Base-by-base conservation (phyloP, 2,329 filamentous ascomycete genomes). In the Fusarium mundagurra region DNA sequence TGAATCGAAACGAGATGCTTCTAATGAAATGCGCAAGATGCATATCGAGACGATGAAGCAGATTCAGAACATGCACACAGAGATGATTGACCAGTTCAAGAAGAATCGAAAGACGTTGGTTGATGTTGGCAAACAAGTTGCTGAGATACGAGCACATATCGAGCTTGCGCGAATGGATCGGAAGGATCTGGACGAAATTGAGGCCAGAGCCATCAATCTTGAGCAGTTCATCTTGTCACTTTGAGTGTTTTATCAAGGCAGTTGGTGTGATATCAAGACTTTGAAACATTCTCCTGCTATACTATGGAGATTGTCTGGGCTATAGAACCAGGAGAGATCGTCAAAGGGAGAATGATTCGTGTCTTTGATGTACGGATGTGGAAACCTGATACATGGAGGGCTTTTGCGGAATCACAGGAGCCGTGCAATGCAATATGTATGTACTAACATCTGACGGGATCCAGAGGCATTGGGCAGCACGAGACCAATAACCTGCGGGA, bases 191-290 rank as follows among this genome's bases (percentile, higher is more conserved):
- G 33, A 63, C 22, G 39, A 54, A 29, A 11, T 63, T 36, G 33
- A 51, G 39, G 38, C 38, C 18, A 53, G 14, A 20, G 24, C 24
- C 33, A 29, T 38, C 39, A 65, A 53, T 8, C 39, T 53, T 22
- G 58, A 65, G n/a, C 27, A 63, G 45, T 45, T 38, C n/a, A 63
- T 45, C 31, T n/a, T 36, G 47, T 53, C 58, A 17, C 63, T 53
- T 20, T 65, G 34, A 65, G 33, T 4, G 27, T n/a, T 38, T 20
- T 24, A 12, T 33, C 5, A 7, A 13, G 5, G 8, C 20, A 16
- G 14, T 33, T n/a, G 33, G 17, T 29, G 6, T 38, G 34, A 13
- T 47, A 12, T 14, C 34, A 33, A 33, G 22, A 24, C 9, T 6
- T 29, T 22, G 6, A 8, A 10, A 17, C 8, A 17, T 20, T 48